These are phyloP conservation scores for Pseudozyma hubeiensis DNA, from an alignment of 1,284 basidiomycete genomes.

Conservation along the genomic window DNA sequence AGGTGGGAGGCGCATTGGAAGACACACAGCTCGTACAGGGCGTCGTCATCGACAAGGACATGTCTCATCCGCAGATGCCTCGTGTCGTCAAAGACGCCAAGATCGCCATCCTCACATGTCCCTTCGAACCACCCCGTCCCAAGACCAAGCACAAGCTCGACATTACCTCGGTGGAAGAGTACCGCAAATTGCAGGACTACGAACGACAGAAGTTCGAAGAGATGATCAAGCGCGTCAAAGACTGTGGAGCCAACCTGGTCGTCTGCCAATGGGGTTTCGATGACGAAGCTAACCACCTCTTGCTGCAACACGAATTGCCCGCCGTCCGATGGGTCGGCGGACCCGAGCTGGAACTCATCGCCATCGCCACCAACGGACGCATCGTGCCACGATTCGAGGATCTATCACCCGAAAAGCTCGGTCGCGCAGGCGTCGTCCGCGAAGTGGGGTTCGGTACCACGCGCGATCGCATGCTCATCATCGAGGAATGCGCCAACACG, in stretches of 20 bases:
- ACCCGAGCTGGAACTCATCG: constrained; percentile 98
- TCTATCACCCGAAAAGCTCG: constrained; percentile 88
- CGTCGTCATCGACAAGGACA: constrained; percentile 98
- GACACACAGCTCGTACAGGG: constrained; percentile 93
- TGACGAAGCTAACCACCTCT: constrained; percentile 96
- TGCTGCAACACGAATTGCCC: constrained; percentile 97
- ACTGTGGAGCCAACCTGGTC: constrained; percentile 97
- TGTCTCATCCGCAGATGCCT: constrained; percentile 99
- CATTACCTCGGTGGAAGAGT: constrained; percentile 97
- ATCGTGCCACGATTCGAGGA: constrained; percentile 99
- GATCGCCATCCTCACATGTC: constrained; percentile 96
- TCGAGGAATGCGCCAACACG: constrained; percentile 97
- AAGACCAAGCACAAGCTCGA: constrained; percentile 99
- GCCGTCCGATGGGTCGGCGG: constrained; percentile 99
- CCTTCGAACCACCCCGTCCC: constrained; percentile 96
- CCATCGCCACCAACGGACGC: constrained; percentile 96
- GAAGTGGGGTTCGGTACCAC: constrained; percentile 97
- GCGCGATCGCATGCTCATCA: constrained; percentile 97
- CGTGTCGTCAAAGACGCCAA: constrained; percentile 85
- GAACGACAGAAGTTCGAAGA: constrained; percentile 95
- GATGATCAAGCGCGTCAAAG: constrained; percentile 97
- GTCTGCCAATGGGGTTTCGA: constrained; percentile 99
- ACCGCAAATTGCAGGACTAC: constrained; percentile 91
- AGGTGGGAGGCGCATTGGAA: constrained; percentile 94
- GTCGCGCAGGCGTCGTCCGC: constrained; percentile 89